Evolutionary conservation across 2,329 filamentous ascomycete genomes (phyloP).

Genomic region (Colletotrichum sansevieriae): DNA sequence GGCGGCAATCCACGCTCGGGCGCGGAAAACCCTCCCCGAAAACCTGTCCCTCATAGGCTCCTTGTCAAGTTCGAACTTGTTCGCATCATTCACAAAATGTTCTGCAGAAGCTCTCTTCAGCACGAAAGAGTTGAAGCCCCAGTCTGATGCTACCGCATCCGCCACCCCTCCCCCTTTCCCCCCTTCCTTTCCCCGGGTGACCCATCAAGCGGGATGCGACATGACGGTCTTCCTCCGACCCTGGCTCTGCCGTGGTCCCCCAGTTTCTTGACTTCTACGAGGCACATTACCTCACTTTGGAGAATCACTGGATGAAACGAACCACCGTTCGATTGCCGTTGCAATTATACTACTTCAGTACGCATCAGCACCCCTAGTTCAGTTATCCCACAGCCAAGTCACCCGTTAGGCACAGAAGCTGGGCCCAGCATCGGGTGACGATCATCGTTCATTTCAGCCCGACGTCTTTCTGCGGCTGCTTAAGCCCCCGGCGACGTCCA

Average conservation of each 20-base stretch:
- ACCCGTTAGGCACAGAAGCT: conserved; percentile 33
- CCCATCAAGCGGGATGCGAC: conserved; percentile 35
- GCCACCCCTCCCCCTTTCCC: not conserved
- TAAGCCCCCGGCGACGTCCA: too few species aligned
- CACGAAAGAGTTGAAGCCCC: not conserved
- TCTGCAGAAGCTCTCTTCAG: conserved; percentile 4
- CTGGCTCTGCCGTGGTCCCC: conserved; percentile 7
- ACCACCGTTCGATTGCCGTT: conserved; percentile 9
- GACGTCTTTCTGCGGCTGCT: conserved; percentile 8
- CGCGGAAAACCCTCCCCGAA: conserved; percentile 9
- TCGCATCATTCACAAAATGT: not conserved
- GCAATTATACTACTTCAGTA: not conserved
- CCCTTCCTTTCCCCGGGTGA: conserved; percentile 27
- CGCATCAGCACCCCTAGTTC: not conserved
- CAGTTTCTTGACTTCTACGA: not conserved
- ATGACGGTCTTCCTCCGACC: conserved; percentile 4
- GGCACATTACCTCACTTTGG: not conserved
- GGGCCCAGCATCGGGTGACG: conserved; percentile 24
- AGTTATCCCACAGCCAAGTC: not conserved
- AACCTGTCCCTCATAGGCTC: not conserved
- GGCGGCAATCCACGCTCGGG: conserved; percentile 3
- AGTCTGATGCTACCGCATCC: not conserved
- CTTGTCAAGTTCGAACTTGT: not conserved
- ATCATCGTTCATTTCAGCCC: conserved; percentile 39
- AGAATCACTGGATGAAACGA: not conserved